Base-by-base conservation (phyloP, 2,329 filamentous ascomycete species). In the Gnomoniopsis sp. region DNA sequence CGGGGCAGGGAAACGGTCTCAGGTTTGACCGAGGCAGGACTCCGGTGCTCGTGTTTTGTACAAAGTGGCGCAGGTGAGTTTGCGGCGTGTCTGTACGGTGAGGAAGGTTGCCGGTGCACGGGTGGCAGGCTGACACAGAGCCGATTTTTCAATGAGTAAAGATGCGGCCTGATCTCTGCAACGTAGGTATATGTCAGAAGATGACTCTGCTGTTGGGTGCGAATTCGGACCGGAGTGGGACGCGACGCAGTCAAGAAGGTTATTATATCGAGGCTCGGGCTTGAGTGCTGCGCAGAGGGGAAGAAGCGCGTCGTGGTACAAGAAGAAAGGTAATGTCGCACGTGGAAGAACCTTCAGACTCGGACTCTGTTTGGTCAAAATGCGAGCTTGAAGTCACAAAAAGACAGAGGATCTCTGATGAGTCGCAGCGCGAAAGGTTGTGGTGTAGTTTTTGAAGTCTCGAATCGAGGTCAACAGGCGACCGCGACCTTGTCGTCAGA, bases 271-370 rank as follows among this genome's bases (percentile, higher is more conserved):
- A 21, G 11, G 36, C 3, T 44, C 41, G 19, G 41, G 41, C 41
- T 17, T 21, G 17, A 19, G 44, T 47, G 44, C 44, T 19, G 41
- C n/a, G 19, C 17, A 41, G 22, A 15, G 11, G 46, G 41, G 41
- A 43, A 22, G 19, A 30, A 30, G 36, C 8, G 49, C 33, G 59
- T 61, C 47, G 55, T 57, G 48, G 50, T 44, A 57, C 58, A 44
- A 26, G 38, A 41, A 46, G 51, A 52, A 38, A n/a, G 30, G 50
- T 17, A 26, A 33, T 36, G 51, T 34, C 34, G 51, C 41, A 34
- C 51, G 11, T 53, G 17, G 55, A 54, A 49, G 41, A 46, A 54
- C 46, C 41, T 51, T 41, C 23, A 21, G 17, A 15, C 30, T 43
- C 30, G 22, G 34, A 53, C 17, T 49, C 23, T 61, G 51, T 26